Percentiles rank a stretch among this genome's conserved stretches.
phyloP scores from a whole-genome alignment of 176 grass and related monocot species.

The Canna indica region DNA sequence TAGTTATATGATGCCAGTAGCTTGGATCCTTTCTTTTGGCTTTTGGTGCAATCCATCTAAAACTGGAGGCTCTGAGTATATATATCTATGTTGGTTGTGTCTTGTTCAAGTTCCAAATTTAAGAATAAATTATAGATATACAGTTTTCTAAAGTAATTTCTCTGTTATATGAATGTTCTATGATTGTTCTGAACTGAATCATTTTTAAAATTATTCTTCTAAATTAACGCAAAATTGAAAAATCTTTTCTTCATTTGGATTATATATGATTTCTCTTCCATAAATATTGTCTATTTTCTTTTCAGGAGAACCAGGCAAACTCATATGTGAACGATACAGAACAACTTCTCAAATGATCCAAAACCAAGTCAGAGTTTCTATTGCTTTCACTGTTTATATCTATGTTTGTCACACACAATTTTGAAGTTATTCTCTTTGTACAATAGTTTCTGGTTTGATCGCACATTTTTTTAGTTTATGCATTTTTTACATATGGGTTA shows the following conservation, averaged over 20 bases:
- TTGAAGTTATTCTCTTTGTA: neutral
- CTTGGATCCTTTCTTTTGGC: neutral
- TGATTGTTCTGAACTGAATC: neutral
- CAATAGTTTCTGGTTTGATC: neutral
- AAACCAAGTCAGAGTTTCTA: constrained; percentile 68
- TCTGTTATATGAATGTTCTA: neutral
- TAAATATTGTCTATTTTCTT: constrained; percentile 15
- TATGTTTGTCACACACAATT: neutral
- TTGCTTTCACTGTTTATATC: neutral
- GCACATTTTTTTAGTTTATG: neutral
- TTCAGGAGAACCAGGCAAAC: constrained; percentile 80
- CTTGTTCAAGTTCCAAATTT: neutral
- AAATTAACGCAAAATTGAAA: neutral
- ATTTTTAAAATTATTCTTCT: neutral
- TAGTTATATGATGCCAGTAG: neutral
- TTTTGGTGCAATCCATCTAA: neutral
- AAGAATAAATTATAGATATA: neutral
- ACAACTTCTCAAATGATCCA: constrained; percentile 90
- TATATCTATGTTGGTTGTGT: neutral
- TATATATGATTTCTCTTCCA: constrained; percentile 2
- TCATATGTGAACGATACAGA: constrained; percentile 84
- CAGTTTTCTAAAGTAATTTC: no score
- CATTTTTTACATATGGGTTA: neutral
- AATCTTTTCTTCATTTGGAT: neutral
- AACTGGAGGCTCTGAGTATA: neutral